Percentiles rank a stretch among this genome's conserved stretches.
Conservation (phyloP, 163 green algal genomes). For the Chloromonas sp. region DNA sequence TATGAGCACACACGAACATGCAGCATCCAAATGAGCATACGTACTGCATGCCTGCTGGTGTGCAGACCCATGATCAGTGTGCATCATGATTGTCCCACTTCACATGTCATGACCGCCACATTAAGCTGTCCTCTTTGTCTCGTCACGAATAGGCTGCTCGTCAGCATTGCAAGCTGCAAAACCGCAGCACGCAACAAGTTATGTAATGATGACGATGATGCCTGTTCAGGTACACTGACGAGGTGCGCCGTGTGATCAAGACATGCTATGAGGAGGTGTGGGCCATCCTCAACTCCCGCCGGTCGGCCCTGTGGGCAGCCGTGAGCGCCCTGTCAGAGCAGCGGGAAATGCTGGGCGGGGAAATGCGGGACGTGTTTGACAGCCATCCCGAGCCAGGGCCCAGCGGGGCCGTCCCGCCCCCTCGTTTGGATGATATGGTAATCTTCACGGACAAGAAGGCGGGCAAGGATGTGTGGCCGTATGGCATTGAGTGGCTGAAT, state of each 20-base stretch:
- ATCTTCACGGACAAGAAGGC: slow-evolving; percentile 24
- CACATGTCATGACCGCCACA: no score
- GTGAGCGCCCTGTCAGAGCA: slow-evolving; percentile 29
- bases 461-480: slow-evolving; percentile 36
- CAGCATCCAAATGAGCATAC: no score
- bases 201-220: no score
- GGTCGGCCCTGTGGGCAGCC: slow-evolving; percentile 39
- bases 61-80: no score
- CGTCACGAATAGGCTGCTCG: no score
- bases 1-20: no score
- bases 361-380: slow-evolving; percentile 47
- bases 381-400: slow-evolving; percentile 14
- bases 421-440: slow-evolving; percentile 17
- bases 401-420: background rate
- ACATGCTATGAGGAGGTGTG: slow-evolving; percentile 43
- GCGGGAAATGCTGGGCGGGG: slow-evolving; percentile 38
- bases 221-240: slow-evolving; percentile 34
- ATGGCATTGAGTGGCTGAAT: slow-evolving; percentile 47
- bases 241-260: slow-evolving; percentile 44
- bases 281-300: slow-evolving; percentile 29
- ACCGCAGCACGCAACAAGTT: no score
- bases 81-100: no score
- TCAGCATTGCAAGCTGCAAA: no score
- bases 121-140: no score
- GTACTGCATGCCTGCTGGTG: no score